Conservation (phyloP, 1,284 basidiomycete species). For the Microbotryum violaceum region DNA sequence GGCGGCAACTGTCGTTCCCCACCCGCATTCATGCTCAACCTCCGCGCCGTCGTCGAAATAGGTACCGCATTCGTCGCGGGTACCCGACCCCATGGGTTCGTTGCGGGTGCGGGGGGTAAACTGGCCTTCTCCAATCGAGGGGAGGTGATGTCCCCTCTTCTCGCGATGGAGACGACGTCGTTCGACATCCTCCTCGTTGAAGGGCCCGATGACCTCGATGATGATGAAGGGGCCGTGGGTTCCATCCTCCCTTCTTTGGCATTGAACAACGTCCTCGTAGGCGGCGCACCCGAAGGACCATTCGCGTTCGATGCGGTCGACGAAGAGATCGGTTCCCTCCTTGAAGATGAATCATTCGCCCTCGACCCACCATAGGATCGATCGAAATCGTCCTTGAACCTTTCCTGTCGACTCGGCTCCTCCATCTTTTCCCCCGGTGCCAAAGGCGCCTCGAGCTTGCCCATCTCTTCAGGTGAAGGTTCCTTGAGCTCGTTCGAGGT, state of each 20-base stretch:
- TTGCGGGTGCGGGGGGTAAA: too few species aligned
- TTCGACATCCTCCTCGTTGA: too few species aligned
- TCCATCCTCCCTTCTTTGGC: too few species aligned
- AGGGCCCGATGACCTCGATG: too few species aligned
- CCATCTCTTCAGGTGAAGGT: slow-evolving; percentile 26
- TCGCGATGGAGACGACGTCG: too few species aligned
- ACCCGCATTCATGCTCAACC: slow-evolving; percentile 34
- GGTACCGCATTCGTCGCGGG: too few species aligned
- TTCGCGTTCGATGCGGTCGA: slow-evolving; percentile 44
- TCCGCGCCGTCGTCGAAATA: slow-evolving; percentile 30
- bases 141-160: slow-evolving; percentile 1
- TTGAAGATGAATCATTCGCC: too few species aligned
- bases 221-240: too few species aligned
- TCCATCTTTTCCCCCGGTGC: slow-evolving; percentile 22
- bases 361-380: slow-evolving; percentile 57
- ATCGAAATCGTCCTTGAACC: slow-evolving; percentile 82
- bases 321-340: slow-evolving; percentile 37
- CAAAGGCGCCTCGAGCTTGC: slow-evolving; percentile 22
- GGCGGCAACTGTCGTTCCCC: slow-evolving; percentile 36
- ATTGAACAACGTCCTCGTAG: background rate
- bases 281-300: background rate
- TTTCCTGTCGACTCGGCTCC: slow-evolving; percentile 51
- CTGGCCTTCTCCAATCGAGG: background rate
- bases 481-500: slow-evolving; percentile 14
- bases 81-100: too few species aligned